phyloP scores from a whole-genome alignment of 176 grass and related monocot genomes.

The Triticum monococcum region DNA sequence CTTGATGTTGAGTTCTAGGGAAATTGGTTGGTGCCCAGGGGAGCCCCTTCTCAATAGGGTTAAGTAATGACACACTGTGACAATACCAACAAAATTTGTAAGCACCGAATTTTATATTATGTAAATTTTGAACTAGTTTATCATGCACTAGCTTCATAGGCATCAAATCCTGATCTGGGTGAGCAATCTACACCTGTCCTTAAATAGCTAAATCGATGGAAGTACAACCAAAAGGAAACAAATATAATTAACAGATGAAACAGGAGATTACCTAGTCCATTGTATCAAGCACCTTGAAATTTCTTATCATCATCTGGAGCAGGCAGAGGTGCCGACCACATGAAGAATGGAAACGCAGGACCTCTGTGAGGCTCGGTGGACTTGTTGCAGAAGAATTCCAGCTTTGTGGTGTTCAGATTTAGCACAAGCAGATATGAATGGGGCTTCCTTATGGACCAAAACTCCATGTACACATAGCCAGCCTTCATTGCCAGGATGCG shows the following conservation, averaged over 20 bases:
- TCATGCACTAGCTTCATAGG: not conserved
- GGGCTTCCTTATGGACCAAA: constrained; percentile 33
- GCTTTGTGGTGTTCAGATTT: constrained; percentile 10
- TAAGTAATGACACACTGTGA: not conserved
- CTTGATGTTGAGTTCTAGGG: not conserved
- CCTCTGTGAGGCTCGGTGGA: not conserved
- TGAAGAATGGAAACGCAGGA: constrained; percentile 24
- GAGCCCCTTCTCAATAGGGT: too few relatives aligned
- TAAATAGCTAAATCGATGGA: not conserved
- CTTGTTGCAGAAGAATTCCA: not conserved
- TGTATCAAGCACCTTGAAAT: not conserved
- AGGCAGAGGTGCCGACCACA: constrained; percentile 16
- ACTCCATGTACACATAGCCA: constrained; percentile 21
- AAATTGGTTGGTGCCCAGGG: not conserved
- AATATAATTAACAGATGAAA: not conserved
- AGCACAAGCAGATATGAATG: constrained; percentile 28
- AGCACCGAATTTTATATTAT: not conserved
- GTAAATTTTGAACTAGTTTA: not conserved
- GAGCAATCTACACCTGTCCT: not conserved
- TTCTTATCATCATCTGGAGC: not conserved
- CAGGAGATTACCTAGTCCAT: not conserved
- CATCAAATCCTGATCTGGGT: not conserved
- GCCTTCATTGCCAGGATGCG: constrained; percentile 12
- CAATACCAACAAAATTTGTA: not conserved
- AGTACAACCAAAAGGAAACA: not conserved